Evolutionary conservation across 2,329 filamentous ascomycete species (phyloP).

Genomic region (Nothophaeocryptopus gaeumannii): DNA sequence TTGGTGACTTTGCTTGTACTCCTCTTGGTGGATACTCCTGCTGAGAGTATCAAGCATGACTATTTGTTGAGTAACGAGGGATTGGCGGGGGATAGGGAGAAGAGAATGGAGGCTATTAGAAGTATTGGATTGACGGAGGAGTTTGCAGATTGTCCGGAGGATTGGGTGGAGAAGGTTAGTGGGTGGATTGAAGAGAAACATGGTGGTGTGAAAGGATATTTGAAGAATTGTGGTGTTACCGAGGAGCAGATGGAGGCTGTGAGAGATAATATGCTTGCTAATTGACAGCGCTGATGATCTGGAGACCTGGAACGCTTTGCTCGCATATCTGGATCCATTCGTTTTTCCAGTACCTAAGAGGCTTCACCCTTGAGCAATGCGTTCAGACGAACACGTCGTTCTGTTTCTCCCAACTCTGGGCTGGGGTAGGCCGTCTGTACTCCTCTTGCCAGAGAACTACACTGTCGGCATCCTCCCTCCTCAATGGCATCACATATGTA

Average conservation of each 20-base stretch:
- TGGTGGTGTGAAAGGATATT: slow-evolving; percentile 65
- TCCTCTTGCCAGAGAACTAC: too few species aligned
- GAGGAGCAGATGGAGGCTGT: slow-evolving; percentile 37
- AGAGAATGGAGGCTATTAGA: slow-evolving; percentile 65
- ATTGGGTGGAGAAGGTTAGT: slow-evolving; percentile 61
- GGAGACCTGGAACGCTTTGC: not conserved
- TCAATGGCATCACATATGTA: too few species aligned
- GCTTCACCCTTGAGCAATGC: too few species aligned
- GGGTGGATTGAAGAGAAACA: slow-evolving; percentile 60
- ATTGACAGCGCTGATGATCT: not conserved
- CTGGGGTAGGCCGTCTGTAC: too few species aligned
- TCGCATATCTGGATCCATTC: too few species aligned
- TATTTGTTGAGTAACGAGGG: slow-evolving; percentile 65
- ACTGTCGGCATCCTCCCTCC: too few species aligned
- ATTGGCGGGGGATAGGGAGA: slow-evolving; percentile 60
- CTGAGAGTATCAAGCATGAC: slow-evolving; percentile 64
- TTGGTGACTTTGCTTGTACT: slow-evolving; percentile 67
- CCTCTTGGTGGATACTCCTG: slow-evolving; percentile 58
- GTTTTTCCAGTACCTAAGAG: too few species aligned
- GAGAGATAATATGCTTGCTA: slow-evolving; percentile 29
- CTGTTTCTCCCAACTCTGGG: too few species aligned
- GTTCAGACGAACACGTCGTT: too few species aligned
- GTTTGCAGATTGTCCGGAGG: slow-evolving; percentile 64
- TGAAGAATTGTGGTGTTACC: slow-evolving; percentile 58
- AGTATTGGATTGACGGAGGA: slow-evolving; percentile 70